Evolutionary conservation across 2,329 filamentous ascomycete species (phyloP).

Genomic region (Fusarium poae): DNA sequence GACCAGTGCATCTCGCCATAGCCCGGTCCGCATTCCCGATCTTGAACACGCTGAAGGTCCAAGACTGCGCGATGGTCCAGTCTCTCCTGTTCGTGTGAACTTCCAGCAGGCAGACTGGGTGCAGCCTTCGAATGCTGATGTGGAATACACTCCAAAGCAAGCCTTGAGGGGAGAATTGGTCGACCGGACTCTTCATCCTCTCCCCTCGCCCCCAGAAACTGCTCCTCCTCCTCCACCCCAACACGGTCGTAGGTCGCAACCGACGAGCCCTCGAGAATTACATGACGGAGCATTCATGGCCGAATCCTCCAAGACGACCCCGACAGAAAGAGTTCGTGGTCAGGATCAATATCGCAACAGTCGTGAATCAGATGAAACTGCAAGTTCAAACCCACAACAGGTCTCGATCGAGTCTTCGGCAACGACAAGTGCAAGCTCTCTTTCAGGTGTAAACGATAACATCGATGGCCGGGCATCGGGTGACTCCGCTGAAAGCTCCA

Average conservation of each 20-base stretch:
- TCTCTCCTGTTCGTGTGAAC: constrained; percentile 69
- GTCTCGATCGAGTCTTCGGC: constrained; percentile 66
- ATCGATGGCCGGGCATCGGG: constrained; percentile 60
- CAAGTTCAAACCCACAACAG: constrained; percentile 63
- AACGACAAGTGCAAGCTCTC: constrained; percentile 68
- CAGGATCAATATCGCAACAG: constrained; percentile 62
- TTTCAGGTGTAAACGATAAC: constrained; percentile 64
- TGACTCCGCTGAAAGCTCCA: constrained; percentile 64
- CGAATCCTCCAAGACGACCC: constrained; percentile 52
- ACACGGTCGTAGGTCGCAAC: constrained; percentile 24
- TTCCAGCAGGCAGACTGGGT: constrained; percentile 67
- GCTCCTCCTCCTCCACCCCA: constrained; percentile 55
- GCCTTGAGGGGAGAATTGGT: constrained; percentile 47
- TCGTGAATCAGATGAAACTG: constrained; percentile 66
- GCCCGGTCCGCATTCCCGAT: constrained; percentile 54
- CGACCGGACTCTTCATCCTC: constrained; percentile 42
- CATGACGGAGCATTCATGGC: constrained; percentile 18
- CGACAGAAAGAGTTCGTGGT: constrained; percentile 50
- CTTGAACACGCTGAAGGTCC: constrained; percentile 54
- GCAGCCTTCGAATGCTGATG: constrained; percentile 64
- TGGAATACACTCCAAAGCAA: constrained; percentile 58
- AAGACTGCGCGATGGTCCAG: constrained; percentile 64
- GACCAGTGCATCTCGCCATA: constrained; percentile 48
- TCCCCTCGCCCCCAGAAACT: constrained; percentile 48
- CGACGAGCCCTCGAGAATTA: constrained; percentile 27